These are phyloP conservation scores for Solanum ossicruentum DNA, from an alignment of 257 asterid genomes.

Conservation along the genomic window DNA sequence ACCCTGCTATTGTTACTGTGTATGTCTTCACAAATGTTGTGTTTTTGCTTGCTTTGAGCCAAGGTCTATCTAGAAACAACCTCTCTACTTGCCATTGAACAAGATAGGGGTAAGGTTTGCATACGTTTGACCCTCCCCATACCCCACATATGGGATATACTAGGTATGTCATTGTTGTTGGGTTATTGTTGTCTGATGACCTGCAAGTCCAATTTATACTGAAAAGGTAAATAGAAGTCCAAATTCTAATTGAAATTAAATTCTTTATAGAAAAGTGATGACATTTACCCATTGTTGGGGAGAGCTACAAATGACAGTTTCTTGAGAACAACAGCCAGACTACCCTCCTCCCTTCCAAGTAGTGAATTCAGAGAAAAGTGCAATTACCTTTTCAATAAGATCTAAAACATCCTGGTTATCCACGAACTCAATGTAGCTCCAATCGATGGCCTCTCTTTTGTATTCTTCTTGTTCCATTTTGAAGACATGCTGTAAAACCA, in stretches of 20 bases:
- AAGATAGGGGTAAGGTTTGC: neutral
- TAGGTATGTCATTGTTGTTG: neutral
- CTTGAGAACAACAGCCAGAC: neutral
- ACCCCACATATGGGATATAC: too few species aligned
- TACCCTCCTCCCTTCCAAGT: neutral
- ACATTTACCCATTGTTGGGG: neutral
- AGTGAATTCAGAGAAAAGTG: neutral
- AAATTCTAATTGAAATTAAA: neutral
- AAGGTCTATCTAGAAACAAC: neutral
- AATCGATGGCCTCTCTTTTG: slow-evolving; percentile 78
- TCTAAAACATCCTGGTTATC: slow-evolving; percentile 96
- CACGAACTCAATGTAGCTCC: slow-evolving; percentile 99
- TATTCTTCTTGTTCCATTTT: slow-evolving; percentile 99
- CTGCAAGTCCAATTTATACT: neutral
- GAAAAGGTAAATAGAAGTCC: neutral
- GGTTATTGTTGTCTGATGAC: neutral
- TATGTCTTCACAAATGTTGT: neutral
- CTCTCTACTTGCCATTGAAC: neutral
- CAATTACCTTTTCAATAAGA: slow-evolving; percentile 86
- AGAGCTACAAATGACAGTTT: neutral
- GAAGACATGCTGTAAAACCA: slow-evolving; percentile 80
- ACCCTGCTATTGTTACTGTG: neutral
- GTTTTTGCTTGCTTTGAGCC: neutral
- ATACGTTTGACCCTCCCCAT: neutral
- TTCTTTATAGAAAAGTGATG: neutral